Evolutionary conservation across 768 basidiomycete genomes (phyloP), one percentile per base, ranked within the genome.

Genomic region (Hygrocybe coccinea): DNA sequence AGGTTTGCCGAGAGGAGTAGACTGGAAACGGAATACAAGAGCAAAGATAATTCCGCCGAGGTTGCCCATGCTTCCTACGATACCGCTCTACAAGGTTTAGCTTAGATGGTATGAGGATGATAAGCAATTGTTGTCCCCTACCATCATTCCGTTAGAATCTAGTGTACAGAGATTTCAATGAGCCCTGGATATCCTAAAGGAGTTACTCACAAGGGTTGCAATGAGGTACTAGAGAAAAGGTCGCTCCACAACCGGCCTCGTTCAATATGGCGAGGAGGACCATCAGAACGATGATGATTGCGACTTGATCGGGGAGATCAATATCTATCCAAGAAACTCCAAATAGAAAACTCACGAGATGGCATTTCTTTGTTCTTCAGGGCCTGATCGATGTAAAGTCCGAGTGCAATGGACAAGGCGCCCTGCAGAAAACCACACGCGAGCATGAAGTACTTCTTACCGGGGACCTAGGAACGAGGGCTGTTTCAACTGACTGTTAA

Each of bases 371-470:
- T 62, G 61, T 60, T 49, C 12, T 47, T 52, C 3, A 59, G 44
- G 36, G 60, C 52, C n/a, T 60, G 57, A 39, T 65, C 54, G 25
- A 72, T 62, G 44, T 80, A 81, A 4, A 79, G 50, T 21, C 83
- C 83, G 17, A 76, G 72, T 2, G 67, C 80, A 51, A 82, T 59
- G 29, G 70, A 69, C 4, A 76, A 59, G 15, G 69, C 60, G 10
- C 80, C 82, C 67, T 79, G 77, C 9, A 72, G 51, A 39, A 78
- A 49, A 7, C 81, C 81, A 33, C 75, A 70, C 8, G 56, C 44
- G 36, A 81, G 61, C 38, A 74, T 74, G 59, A 77, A 68, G 56
- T 71, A 74, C 61, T 83, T 82, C 67, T 83, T 83, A 10, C 75
- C 74, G 37, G 49, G 49, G 12, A 25, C 49, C 24, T 50, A 29